Evolutionary conservation across 345 rosid species (phyloP).

Genomic region (Populus euphratica): DNA sequence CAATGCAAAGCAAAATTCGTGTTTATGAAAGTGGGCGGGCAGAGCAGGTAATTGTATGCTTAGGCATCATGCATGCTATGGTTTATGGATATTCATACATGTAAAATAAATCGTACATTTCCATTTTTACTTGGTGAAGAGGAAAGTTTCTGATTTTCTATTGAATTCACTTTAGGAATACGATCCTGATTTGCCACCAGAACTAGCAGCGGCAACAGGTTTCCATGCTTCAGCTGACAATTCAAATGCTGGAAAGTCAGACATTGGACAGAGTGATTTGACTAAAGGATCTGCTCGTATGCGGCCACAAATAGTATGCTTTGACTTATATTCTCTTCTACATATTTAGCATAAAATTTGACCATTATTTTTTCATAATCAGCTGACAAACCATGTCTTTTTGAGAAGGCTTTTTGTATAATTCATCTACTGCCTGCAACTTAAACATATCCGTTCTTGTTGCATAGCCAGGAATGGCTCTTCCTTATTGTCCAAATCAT

Average conservation of each 20-base stretch:
- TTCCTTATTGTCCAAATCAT: not conserved
- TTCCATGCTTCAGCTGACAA: conserved; percentile 50
- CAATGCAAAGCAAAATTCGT: conserved; percentile 97
- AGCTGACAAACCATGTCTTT: not conserved
- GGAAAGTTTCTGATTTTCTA: conserved; percentile 12
- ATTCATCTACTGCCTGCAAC: not conserved
- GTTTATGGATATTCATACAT: not conserved
- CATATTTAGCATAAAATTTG: not conserved
- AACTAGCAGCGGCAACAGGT: conserved; percentile 93
- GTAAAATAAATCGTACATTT: not conserved
- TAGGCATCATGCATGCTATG: not conserved
- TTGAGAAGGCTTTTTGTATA: not conserved
- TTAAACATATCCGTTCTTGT: not conserved
- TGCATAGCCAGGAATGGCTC: not conserved
- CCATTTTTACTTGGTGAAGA: not conserved
- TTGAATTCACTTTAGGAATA: conserved; percentile 53
- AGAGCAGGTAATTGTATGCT: conserved; percentile 58
- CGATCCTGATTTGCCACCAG: conserved; percentile 98
- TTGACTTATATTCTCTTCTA: conserved; percentile 8
- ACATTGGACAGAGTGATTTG: conserved; percentile 53
- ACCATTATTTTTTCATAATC: not conserved
- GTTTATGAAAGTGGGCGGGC: conserved; percentile 96
- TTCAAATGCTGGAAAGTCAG: conserved; percentile 55
- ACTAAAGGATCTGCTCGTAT: conserved; percentile 54
- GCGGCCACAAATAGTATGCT: conserved; percentile 81